Conservation (phyloP, 1,284 basidiomycete genomes). For the Porphyrellus sp. region DNA sequence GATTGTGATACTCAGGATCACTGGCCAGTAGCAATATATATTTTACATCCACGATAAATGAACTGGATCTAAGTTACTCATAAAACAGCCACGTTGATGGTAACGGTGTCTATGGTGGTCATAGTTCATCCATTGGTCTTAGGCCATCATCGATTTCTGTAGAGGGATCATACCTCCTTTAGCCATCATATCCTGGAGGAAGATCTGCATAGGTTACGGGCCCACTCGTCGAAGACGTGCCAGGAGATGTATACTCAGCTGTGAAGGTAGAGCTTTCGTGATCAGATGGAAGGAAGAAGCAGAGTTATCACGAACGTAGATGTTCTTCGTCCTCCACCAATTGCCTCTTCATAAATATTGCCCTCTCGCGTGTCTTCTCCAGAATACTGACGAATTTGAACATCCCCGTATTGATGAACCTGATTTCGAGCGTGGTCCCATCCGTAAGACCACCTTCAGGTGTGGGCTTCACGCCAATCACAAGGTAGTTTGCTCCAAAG, state of each 20-base stretch:
- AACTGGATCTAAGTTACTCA: no score
- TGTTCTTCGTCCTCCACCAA: conserved; percentile 53
- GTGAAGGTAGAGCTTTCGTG: conserved; percentile 9
- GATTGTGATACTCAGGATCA: no score
- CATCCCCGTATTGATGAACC: conserved; percentile 64
- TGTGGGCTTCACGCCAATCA: conserved; percentile 63
- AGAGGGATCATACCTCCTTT: conserved; percentile 13
- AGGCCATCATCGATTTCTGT: neutral
- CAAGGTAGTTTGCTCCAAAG: conserved; percentile 65
- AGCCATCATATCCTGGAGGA: conserved; percentile 62
- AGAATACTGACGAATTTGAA: conserved; percentile 68
- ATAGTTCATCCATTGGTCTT: neutral
- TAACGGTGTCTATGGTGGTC: neutral
- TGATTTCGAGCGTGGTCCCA: conserved; percentile 62
- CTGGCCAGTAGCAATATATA: no score
- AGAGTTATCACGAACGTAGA: conserved; percentile 53
- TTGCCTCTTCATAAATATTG: conserved; percentile 70
- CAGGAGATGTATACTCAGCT: conserved; percentile 58
- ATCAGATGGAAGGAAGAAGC: neutral
- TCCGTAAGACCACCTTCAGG: conserved; percentile 59
- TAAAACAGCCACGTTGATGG: neutral
- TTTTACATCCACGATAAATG: no score
- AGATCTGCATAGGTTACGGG: conserved; percentile 46
- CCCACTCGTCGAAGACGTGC: conserved; percentile 40
- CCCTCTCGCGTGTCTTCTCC: conserved; percentile 71